Base-by-base conservation (phyloP, 2,329 filamentous ascomycete species). In the Pleurostoma richardsiae region DNA sequence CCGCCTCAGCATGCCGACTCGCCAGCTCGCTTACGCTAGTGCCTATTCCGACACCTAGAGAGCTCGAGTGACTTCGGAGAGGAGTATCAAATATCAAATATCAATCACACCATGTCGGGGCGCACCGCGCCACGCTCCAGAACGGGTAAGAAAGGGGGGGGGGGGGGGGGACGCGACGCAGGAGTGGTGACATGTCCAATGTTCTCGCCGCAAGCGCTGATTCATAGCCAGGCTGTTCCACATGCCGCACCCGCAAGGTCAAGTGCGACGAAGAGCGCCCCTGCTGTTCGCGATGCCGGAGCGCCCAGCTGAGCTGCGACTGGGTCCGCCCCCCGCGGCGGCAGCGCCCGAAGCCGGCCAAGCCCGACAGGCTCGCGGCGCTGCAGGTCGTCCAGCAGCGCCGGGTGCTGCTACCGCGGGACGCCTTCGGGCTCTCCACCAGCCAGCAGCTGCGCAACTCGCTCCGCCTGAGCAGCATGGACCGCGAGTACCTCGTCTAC, bases 241-340 rank as follows among this genome's bases (percentile, higher is more conserved):
- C 33, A 36, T 41, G 40, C 40, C 40, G 40, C 19, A 41, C 40
- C 29, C 7, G 40, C 10, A 41, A 41, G 29, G 26, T 41, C 40
- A 41, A 41, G 29, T 41, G 40, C 40, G 40, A 41, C 29, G 40
- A 41, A 41, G 40, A 41, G 19, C 40, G 26, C 19, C 40, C 40
- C 11, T 28, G 19, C 6, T 41, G 40, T 4, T 11, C n/a, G 29
- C 40, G 40, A 11, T 41, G 40, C 29, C 40, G 26, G 6, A 29
- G 40, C 11, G 40, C 40, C 8, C 40, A 30, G 26, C 40, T 41
- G 40, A 28, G 40, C 40, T 41, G 40, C 11, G 40, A 41, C 19
- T 10, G 33, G 33, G 8, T 8, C n/a, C 33, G 33, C 33, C 8
- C n/a, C 8, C 33, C 33, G 8, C 33, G 33, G 2, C 33, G 33